Evolutionary conservation across 148 eudicot species (phyloP), one percentile per base, ranked within the genome.

Genomic region (Suaeda aralocaspica): DNA sequence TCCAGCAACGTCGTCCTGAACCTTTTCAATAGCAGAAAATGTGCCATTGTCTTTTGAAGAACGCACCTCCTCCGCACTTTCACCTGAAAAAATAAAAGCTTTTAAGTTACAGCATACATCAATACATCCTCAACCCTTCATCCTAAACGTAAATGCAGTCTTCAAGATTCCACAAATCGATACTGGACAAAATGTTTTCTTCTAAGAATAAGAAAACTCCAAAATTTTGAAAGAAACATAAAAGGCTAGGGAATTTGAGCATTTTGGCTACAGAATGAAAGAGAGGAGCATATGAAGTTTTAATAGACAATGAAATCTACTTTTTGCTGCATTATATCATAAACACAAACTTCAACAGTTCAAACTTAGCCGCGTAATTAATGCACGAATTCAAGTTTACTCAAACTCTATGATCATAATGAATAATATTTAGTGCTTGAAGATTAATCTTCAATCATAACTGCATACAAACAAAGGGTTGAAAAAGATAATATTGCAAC

Each of bases 51-150:
- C 12, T 15, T 50, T 46, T 19, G 62, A 29, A 39, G 59, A 24
- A 60, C 59, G n/a, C 26, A 64, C 41, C 30, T 15, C 50, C 72
- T 11, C 58, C 58, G 64, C 24, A 67, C 56, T 30, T 72, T 44
- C 63, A 72, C 69, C 73, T 77, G 76, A 44, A 21, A 59, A 50
- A 4, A 59, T 3, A 59, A 59, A 18, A 59, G 57, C 14, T 25
- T 30, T 26, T 16, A 48, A 9, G 29, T 4, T 5, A 6, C 16
- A 9, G 29, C 59, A 55, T 24, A 4, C 26, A 22, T 3, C 26
- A 55, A 26, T 4, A 5, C 29, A 25, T 28, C 19, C 28, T 5
- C 16, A 15, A 31, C 62, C 36, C 62, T 15, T 14, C 62, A 0
- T 9, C n/a, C 3, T 4, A 46, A 46, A 46, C 13, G 15, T 1